Conservation (phyloP, 2,329 filamentous ascomycete species). For the Cladosporium sp. region DNA sequence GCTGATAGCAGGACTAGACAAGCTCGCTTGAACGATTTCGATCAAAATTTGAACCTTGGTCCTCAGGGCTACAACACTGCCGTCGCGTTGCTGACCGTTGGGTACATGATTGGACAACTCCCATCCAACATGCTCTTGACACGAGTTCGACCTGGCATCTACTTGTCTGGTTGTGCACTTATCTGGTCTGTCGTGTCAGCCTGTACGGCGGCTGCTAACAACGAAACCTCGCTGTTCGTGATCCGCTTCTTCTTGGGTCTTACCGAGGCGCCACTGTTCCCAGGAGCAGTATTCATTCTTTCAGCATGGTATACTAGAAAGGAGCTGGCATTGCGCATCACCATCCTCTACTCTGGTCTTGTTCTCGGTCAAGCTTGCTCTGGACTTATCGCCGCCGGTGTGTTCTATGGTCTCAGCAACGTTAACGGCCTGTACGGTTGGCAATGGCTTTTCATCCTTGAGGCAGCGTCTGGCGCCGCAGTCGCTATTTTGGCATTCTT, state of each 20-base stretch:
- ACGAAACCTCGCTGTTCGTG: slow-evolving; percentile 28
- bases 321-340: slow-evolving; percentile 3
- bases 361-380: slow-evolving; percentile 10
- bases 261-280: slow-evolving; percentile 17
- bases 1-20: neutral
- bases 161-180: slow-evolving; percentile 37
- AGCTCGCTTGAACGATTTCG: slow-evolving; percentile 4
- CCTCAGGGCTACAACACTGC: slow-evolving; percentile 9
- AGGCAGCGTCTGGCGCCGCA: slow-evolving; percentile 51
- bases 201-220: slow-evolving; percentile 28
- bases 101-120: slow-evolving; percentile 44
- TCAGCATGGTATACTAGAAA: slow-evolving; percentile 44
- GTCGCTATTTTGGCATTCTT: slow-evolving; percentile 60
- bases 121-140: slow-evolving; percentile 49
- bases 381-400: slow-evolving; percentile 10
- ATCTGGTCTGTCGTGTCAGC: slow-evolving; percentile 36
- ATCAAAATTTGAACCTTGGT: neutral
- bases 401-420: slow-evolving; percentile 2
- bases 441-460: slow-evolving; percentile 15
- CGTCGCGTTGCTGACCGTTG: slow-evolving; percentile 1
- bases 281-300: slow-evolving; percentile 24
- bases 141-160: slow-evolving; percentile 43
- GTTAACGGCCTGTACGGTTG: slow-evolving; percentile 8
- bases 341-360: slow-evolving; percentile 13
- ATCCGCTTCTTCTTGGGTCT: slow-evolving; percentile 28